Percentiles rank a stretch among this genome's conserved stretches.
These are phyloP conservation scores for Antitrichia curtipendula DNA, from an alignment of 225 moss, liverwort and hornwort genomes.

Conservation along the genomic window DNA sequence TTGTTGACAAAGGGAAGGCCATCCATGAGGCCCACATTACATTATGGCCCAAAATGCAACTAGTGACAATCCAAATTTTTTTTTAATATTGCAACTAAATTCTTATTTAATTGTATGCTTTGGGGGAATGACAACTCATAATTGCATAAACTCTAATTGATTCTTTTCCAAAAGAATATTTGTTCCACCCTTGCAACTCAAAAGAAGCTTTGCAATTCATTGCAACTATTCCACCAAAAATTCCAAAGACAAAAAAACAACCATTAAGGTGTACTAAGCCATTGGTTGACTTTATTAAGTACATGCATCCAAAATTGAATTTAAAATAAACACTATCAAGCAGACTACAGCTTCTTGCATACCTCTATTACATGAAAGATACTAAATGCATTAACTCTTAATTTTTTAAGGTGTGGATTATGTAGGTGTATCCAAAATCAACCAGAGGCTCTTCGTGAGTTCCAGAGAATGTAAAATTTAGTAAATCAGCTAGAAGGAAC, in stretches of 20 bases:
- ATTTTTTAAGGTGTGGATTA: not conserved
- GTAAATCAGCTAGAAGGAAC: not conserved
- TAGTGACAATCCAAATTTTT: too few relatives aligned
- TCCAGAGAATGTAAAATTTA: not conserved
- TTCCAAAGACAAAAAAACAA: not conserved
- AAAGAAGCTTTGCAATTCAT: not conserved
- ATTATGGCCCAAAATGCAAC: too few relatives aligned
- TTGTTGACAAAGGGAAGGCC: not conserved
- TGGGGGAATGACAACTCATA: not conserved
- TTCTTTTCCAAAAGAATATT: accelerated
- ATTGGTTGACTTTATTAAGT: not conserved
- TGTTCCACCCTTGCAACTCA: not conserved
- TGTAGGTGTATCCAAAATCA: too few relatives aligned
- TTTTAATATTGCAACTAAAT: too few relatives aligned
- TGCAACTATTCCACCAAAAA: not conserved
- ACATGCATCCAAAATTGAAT: not conserved
- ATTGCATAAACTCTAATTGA: not conserved
- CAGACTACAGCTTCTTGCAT: not conserved
- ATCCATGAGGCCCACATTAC: too few relatives aligned
- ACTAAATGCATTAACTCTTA: too few relatives aligned
- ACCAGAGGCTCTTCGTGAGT: not conserved
- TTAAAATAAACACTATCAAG: not conserved
- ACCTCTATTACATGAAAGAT: not conserved
- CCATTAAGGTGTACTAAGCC: not conserved
- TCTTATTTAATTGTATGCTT: not conserved